Conservation (phyloP, 1,139 yeast species). For the Yarrowia galli region DNA sequence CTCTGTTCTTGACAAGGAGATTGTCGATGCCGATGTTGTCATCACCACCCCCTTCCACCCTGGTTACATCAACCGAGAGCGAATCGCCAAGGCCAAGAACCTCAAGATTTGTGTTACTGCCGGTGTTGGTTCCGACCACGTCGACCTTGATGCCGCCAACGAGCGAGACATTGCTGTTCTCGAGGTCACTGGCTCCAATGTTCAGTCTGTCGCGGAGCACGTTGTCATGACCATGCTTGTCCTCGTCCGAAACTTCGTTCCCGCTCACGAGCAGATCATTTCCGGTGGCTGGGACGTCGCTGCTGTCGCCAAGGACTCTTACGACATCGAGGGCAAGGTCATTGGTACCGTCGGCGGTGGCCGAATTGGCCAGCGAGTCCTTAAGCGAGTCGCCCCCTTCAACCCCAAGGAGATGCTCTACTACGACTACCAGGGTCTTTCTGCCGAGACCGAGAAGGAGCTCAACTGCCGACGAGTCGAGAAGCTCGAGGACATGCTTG, state of each 20-base stretch:
- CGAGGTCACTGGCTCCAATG: slow-evolving; percentile 11
- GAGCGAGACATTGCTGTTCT: slow-evolving; percentile 17
- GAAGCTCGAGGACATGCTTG: slow-evolving; percentile 17
- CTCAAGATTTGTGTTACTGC: slow-evolving; percentile 10
- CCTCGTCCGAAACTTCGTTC: slow-evolving; percentile 9
- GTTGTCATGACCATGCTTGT: slow-evolving; percentile 17
- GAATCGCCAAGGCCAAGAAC: slow-evolving; percentile 23
- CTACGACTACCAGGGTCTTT: slow-evolving; percentile 12
- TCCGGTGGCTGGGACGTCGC: slow-evolving; percentile 13
- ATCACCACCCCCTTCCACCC: slow-evolving; percentile 19
- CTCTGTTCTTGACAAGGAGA: slow-evolving; percentile 8
- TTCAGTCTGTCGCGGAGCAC: slow-evolving; percentile 13
- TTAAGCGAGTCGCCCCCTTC: slow-evolving; percentile 13
- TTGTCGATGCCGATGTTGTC: slow-evolving; percentile 2
- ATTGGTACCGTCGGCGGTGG: slow-evolving; percentile 20
- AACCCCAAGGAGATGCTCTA: slow-evolving; percentile 19
- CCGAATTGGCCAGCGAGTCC: slow-evolving; percentile 16
- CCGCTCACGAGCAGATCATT: slow-evolving; percentile 16
- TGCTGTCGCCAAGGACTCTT: slow-evolving; percentile 16
- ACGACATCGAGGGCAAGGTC: slow-evolving; percentile 13
- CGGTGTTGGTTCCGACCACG: slow-evolving; percentile 20
- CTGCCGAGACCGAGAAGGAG: slow-evolving; percentile 16
- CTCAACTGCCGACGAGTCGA: slow-evolving; percentile 24
- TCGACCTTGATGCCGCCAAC: slow-evolving; percentile 12
- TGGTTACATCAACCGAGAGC: slow-evolving; percentile 13